A percentile compares a stretch with the other conserved stretches of the same genome.
Conservation (phyloP, 768 basidiomycete species). For the Mycena latifolia region DNA sequence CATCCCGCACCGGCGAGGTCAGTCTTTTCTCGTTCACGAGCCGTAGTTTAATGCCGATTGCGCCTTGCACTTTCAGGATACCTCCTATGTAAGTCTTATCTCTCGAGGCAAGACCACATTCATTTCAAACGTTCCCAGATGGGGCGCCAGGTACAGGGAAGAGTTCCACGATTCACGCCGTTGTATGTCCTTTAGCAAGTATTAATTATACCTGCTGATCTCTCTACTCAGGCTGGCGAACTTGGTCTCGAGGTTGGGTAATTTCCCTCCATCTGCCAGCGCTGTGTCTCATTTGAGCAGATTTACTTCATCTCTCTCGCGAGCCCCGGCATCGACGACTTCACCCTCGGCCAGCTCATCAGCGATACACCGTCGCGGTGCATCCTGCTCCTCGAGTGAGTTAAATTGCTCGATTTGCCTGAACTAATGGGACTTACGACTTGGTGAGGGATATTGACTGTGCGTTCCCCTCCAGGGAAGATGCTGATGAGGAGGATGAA, state of each 20-base stretch:
- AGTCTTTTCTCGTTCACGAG: neutral
- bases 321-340: slow-evolving; percentile 23
- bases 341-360: slow-evolving; percentile 13
- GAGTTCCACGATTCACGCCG: slow-evolving; percentile 22
- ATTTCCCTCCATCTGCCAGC: neutral
- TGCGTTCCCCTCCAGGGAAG: slow-evolving; percentile 26
- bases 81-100: slow-evolving; percentile 3
- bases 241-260: slow-evolving; percentile 17
- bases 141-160: slow-evolving; percentile 30
- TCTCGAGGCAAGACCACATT: neutral
- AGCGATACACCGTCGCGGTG: slow-evolving; percentile 18
- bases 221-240: slow-evolving; percentile 19
- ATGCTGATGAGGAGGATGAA: slow-evolving; percentile 24
- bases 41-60: no score
- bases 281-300: neutral
- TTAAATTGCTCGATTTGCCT: neutral
- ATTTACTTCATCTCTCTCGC: slow-evolving; percentile 27
- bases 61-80: neutral
- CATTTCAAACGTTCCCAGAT: neutral
- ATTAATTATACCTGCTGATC: neutral
- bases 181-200: slow-evolving; percentile 2
- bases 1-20: slow-evolving; percentile 26
- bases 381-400: slow-evolving; percentile 30
- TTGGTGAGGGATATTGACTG: slow-evolving; percentile 23
- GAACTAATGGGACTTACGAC: no score